Percentiles rank a stretch among this genome's conserved stretches.
phyloP scores from a whole-genome alignment of 345 rosid species.

The Salix koriyanagi region DNA sequence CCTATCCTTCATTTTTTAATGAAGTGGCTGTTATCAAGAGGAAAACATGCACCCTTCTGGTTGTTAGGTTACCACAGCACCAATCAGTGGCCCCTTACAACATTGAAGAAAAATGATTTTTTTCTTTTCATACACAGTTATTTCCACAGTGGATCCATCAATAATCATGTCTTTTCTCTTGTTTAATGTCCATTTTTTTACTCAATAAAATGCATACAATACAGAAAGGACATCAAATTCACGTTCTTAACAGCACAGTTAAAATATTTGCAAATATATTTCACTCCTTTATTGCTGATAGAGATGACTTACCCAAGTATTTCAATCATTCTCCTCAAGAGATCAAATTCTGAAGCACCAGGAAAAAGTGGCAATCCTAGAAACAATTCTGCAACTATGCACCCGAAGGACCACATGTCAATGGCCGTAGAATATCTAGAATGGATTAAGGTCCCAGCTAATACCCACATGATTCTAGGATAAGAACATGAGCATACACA shows the following conservation, averaged over 20 bases:
- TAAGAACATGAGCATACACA: not conserved
- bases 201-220: not conserved
- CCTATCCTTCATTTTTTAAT: not conserved
- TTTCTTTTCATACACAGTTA: not conserved
- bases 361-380: constrained; percentile 97
- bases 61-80: not conserved
- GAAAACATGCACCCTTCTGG: not conserved
- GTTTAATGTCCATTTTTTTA: not conserved
- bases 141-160: not conserved
- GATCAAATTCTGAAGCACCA: constrained; percentile 98
- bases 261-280: not conserved
- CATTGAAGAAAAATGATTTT: not conserved
- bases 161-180: not conserved
- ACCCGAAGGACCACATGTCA: constrained; percentile 99
- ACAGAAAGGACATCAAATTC: not conserved
- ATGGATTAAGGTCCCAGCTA: constrained; percentile 38
- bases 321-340: constrained; percentile 81
- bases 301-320: constrained; percentile 73
- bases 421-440: constrained; percentile 89
- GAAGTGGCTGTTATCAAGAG: not conserved
- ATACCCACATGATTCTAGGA: not conserved
- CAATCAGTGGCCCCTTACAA: not conserved
- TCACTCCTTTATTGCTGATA: not conserved
- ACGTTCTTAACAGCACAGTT: not conserved
- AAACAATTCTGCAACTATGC: constrained; percentile 98